These are phyloP conservation scores for Claviceps arundinis DNA, from an alignment of 2,329 filamentous ascomycete species.

Conservation along the genomic window DNA sequence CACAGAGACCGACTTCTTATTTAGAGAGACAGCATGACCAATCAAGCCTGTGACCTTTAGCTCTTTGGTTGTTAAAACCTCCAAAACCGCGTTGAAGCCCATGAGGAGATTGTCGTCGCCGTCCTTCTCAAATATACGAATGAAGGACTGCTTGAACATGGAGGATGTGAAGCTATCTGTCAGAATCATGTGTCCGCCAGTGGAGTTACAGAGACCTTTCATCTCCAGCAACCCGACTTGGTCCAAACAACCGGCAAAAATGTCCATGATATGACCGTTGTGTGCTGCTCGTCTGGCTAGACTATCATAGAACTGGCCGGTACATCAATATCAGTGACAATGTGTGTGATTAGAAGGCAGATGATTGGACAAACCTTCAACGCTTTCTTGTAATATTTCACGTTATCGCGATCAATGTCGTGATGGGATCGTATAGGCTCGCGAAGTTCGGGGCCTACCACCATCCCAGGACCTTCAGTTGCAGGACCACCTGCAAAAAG, in stretches of 20 bases:
- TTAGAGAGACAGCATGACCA: constrained; percentile 88
- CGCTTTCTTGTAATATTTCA: constrained; percentile 99
- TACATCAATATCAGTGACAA: background rate
- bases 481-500: constrained; percentile 89
- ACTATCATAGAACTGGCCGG: constrained; percentile 71
- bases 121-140: constrained; percentile 94
- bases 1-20: constrained; percentile 95
- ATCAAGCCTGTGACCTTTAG: constrained; percentile 96
- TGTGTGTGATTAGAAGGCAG: background rate
- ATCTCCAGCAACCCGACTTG: constrained; percentile 96
- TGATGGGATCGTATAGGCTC: constrained; percentile 97
- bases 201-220: constrained; percentile 93
- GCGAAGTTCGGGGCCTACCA: constrained; percentile 87
- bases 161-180: constrained; percentile 98
- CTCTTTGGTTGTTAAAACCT: constrained; percentile 95
- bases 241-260: constrained; percentile 93
- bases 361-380: constrained; percentile 52
- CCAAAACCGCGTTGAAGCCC: constrained; percentile 94
- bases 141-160: constrained; percentile 98
- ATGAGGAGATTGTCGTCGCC: constrained; percentile 87
- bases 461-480: constrained; percentile 92
- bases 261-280: constrained; percentile 94
- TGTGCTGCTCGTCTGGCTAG: constrained; percentile 89
- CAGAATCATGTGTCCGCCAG: constrained; percentile 93
- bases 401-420: constrained; percentile 96